Evolutionary conservation across 78 protist genomes (phyloP).

Genomic region (Chrysochromulina tobinii): DNA sequence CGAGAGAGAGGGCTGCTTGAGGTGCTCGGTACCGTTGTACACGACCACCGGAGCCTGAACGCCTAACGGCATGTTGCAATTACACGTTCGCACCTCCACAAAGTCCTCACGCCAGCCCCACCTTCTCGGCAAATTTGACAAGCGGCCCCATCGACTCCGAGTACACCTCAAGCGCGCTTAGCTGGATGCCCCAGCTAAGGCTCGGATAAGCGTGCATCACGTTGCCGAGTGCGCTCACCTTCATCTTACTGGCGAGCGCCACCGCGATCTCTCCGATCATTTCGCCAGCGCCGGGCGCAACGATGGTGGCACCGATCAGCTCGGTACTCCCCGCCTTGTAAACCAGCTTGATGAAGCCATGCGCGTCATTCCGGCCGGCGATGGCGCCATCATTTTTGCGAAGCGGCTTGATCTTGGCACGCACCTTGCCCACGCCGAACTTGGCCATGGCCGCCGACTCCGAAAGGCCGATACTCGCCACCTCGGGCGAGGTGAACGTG

Average conservation of each 20-base stretch:
- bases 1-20: no score
- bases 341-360: not conserved
- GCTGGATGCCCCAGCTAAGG: not conserved
- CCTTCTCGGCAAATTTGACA: no score
- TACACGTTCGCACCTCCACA: no score
- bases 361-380: not conserved
- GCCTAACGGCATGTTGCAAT: no score
- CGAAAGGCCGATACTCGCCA: not conserved
- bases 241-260: not conserved
- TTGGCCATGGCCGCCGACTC: not conserved
- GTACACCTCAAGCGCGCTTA: not conserved
- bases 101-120: no score
- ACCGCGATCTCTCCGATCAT: not conserved
- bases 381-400: not conserved
- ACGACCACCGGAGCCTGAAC: no score
- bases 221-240: not conserved
- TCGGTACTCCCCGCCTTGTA: not conserved
- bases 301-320: not conserved
- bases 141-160: not conserved
- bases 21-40: no score
- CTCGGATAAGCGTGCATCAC: conserved; percentile 8
- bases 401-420: not conserved
- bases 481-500: conserved; percentile 10
- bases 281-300: not conserved
- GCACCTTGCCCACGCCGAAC: not conserved